Percentiles rank a stretch among this genome's conserved stretches.
Conservation (phyloP, 441 rosid species). For the Lepidium campestre region DNA sequence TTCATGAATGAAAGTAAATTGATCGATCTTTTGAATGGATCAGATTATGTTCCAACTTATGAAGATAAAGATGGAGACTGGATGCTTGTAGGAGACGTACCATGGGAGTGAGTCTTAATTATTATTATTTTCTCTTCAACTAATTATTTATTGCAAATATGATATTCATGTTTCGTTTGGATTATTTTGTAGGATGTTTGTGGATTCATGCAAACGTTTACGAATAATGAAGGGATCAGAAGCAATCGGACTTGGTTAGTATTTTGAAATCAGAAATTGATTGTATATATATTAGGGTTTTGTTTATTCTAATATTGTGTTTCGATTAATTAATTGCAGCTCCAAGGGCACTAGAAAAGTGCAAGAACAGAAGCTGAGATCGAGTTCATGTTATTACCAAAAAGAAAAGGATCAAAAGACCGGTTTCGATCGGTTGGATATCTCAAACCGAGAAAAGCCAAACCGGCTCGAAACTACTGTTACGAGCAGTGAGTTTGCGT, state of each 20-base stretch:
- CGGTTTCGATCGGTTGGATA: slow-evolving; percentile 17
- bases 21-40: slow-evolving; percentile 73
- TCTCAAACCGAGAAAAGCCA: slow-evolving; percentile 21
- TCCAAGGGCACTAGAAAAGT: slow-evolving; percentile 87
- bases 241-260: slow-evolving; percentile 90
- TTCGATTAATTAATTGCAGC: slow-evolving; percentile 37
- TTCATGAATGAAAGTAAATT: slow-evolving; percentile 87
- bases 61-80: slow-evolving; percentile 99
- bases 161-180: not conserved
- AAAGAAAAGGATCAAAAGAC: not conserved
- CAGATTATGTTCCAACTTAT: slow-evolving; percentile 83
- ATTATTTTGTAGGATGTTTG: slow-evolving; percentile 26
- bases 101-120: slow-evolving; percentile 71
- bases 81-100: slow-evolving; percentile 99
- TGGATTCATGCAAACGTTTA: slow-evolving; percentile 82
- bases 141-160: not conserved
- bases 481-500: slow-evolving; percentile 54
- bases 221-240: slow-evolving; percentile 95
- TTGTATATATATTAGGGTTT: not conserved
- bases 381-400: not conserved
- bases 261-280: not conserved
- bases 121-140: too few species aligned
- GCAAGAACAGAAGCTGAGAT: slow-evolving; percentile 83
- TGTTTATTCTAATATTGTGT: not conserved
- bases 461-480: slow-evolving; percentile 45